A percentile compares a stretch with the other conserved stretches of the same genome.
Conservation (phyloP, 2,329 filamentous ascomycete genomes). For the Penicillium sp. region DNA sequence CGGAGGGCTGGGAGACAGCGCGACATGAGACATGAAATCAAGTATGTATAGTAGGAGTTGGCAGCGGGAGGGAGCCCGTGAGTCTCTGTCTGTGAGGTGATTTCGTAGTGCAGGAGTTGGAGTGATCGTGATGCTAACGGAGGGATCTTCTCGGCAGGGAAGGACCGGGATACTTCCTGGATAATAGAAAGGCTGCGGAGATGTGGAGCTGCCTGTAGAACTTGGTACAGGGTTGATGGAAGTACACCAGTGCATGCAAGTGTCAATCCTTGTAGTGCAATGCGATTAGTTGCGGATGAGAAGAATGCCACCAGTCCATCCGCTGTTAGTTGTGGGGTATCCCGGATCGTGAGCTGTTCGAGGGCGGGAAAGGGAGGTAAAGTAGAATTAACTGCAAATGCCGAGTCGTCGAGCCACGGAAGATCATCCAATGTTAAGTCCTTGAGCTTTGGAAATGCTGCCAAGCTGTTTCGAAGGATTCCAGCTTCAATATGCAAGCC, state of each 20-base stretch:
- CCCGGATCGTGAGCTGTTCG: conserved; percentile 69
- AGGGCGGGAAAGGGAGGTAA: conserved; percentile 74
- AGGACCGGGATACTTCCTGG: conserved; percentile 57
- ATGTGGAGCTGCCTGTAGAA: conserved; percentile 43
- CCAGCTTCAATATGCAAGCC: conserved; percentile 38
- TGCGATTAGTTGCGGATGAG: conserved; percentile 58
- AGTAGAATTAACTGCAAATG: conserved; percentile 67
- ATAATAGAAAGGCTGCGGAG: conserved; percentile 54
- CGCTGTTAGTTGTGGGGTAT: conserved; percentile 70
- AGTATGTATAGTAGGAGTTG: conserved; percentile 76
- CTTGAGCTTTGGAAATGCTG: conserved; percentile 64
- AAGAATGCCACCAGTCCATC: conserved; percentile 71
- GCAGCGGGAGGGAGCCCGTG: conserved; percentile 55
- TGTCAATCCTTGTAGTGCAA: conserved; percentile 65
- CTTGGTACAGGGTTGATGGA: conserved; percentile 41
- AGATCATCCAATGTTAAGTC: conserved; percentile 74
- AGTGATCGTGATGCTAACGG: conserved; percentile 70
- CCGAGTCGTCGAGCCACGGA: conserved; percentile 70
- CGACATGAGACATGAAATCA: conserved; percentile 77
- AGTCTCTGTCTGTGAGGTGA: conserved; percentile 60
- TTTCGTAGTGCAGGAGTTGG: conserved; percentile 76
- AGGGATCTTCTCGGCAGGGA: conserved; percentile 58
- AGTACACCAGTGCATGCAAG: conserved; percentile 70
- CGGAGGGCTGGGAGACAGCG: conserved; percentile 72
- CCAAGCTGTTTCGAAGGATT: conserved; percentile 67